A percentile compares a stretch with the other conserved stretches of the same genome.
Evolutionary conservation across 1,284 basidiomycete species (phyloP).

Genomic region (Irpex rosettiformis): DNA sequence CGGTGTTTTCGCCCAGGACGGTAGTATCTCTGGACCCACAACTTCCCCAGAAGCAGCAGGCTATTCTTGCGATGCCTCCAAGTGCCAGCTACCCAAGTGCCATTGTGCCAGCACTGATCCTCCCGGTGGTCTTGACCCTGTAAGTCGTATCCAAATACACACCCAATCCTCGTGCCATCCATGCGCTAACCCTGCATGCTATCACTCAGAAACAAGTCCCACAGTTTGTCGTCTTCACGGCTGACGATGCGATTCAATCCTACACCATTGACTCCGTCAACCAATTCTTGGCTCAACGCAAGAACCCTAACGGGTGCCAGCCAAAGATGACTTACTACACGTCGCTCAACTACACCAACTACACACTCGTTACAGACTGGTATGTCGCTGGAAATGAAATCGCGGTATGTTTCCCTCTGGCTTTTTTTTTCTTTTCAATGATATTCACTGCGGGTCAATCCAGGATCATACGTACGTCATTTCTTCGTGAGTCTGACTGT

Average conservation of each 20-base stretch:
- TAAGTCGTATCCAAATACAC: conserved; percentile 33
- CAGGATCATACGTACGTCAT: conserved; percentile 68
- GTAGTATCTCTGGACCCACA: conserved; percentile 43
- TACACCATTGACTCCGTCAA: conserved; percentile 72
- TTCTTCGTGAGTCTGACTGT: not conserved
- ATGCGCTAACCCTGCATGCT: not conserved
- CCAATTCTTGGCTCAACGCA: conserved; percentile 72
- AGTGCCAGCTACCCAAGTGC: conserved; percentile 68
- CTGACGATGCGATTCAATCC: conserved; percentile 71
- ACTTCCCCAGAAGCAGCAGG: conserved; percentile 49
- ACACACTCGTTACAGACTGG: conserved; percentile 81
- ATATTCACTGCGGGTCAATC: not conserved
- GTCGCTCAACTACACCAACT: conserved; percentile 75
- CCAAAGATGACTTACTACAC: conserved; percentile 77
- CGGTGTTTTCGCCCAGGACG: conserved; percentile 42
- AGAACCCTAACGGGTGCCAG: conserved; percentile 81
- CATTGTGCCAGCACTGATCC: conserved; percentile 70
- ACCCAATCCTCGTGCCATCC: not conserved
- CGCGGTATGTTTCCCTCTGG: conserved; percentile 31
- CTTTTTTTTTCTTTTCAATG: not conserved
- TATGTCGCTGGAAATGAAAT: conserved; percentile 84
- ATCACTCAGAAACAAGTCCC: conserved; percentile 54
- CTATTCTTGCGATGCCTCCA: conserved; percentile 64
- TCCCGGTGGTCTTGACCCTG: conserved; percentile 64
- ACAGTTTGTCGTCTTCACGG: conserved; percentile 69